Conservation (phyloP, 305 asterid species). For the Fraxinus greggii region DNA sequence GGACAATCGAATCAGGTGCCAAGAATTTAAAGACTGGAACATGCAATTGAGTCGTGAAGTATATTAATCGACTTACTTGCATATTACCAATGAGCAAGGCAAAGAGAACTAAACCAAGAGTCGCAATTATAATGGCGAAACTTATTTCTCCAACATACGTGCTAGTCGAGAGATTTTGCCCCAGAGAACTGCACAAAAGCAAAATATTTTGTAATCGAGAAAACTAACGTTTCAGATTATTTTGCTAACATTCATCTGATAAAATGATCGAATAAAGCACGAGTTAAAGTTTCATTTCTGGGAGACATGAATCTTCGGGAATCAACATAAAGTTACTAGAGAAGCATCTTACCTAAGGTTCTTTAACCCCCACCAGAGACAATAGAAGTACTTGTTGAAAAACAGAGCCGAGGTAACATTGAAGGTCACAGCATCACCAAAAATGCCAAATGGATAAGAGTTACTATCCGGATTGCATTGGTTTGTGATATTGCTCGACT, state of each 20-base stretch:
- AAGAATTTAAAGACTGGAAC: not conserved
- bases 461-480: constrained; percentile 51
- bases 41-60: not conserved
- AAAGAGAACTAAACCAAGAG: constrained; percentile 80
- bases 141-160: constrained; percentile 73
- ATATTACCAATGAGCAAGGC: constrained; percentile 94
- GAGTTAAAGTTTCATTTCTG: not conserved
- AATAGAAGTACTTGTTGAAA: constrained; percentile 86
- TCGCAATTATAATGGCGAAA: constrained; percentile 70
- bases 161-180: constrained; percentile 81
- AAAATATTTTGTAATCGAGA: not conserved
- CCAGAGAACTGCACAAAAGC: constrained; percentile 65
- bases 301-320: not conserved
- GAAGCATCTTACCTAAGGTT: constrained; percentile 61
- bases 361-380: constrained; percentile 97
- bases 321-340: not conserved
- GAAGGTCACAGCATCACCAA: constrained; percentile 65
- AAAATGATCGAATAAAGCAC: not conserved
- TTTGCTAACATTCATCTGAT: not conserved
- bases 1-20: not conserved
- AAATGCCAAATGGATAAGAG: constrained; percentile 80
- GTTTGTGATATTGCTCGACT: constrained; percentile 55
- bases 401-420: constrained; percentile 61
- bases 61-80: constrained; percentile 55
- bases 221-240: not conserved